Percentiles rank a stretch among this genome's conserved stretches.
Evolutionary conservation across 306 rosid species (phyloP).

Genomic region (Rosa multiflora): DNA sequence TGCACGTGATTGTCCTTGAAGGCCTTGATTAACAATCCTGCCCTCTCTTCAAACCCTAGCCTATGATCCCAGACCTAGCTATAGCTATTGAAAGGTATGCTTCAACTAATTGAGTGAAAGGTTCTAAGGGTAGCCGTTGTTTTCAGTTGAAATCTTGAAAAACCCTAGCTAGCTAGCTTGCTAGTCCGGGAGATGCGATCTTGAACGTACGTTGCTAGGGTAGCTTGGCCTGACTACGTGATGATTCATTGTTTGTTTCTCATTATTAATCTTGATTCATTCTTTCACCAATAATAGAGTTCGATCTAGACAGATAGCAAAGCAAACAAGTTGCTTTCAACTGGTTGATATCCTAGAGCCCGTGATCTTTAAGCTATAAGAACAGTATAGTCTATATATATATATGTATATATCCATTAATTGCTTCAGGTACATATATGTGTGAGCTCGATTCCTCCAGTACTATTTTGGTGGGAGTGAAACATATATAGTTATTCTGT

Average conservation of each 20-base stretch:
- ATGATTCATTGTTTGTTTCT: conserved; percentile 19
- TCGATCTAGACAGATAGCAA: background rate
- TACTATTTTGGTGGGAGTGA: background rate
- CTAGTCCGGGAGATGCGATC: background rate
- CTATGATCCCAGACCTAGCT: background rate
- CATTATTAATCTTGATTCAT: background rate
- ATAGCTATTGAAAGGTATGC: conserved; percentile 29
- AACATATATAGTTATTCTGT: background rate
- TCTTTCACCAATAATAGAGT: conserved; percentile 16
- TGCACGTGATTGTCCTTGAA: conserved; percentile 23
- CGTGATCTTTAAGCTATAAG: conserved; percentile 39
- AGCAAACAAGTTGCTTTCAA: conserved; percentile 13
- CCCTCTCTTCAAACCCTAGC: conserved; percentile 13
- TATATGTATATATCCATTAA: background rate
- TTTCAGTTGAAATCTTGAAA: background rate
- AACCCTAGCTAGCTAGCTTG: background rate
- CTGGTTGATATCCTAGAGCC: conserved; percentile 12
- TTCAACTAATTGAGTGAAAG: conserved; percentile 20
- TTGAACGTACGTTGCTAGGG: background rate
- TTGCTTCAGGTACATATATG: background rate
- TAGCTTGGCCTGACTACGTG: background rate
- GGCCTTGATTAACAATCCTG: background rate
- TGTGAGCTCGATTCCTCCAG: background rate
- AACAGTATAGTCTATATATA: background rate
- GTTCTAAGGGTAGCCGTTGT: background rate